A percentile compares a stretch with the other conserved stretches of the same genome.
phyloP scores from a whole-genome alignment of 768 basidiomycete species.

The Phylloporus sp. region DNA sequence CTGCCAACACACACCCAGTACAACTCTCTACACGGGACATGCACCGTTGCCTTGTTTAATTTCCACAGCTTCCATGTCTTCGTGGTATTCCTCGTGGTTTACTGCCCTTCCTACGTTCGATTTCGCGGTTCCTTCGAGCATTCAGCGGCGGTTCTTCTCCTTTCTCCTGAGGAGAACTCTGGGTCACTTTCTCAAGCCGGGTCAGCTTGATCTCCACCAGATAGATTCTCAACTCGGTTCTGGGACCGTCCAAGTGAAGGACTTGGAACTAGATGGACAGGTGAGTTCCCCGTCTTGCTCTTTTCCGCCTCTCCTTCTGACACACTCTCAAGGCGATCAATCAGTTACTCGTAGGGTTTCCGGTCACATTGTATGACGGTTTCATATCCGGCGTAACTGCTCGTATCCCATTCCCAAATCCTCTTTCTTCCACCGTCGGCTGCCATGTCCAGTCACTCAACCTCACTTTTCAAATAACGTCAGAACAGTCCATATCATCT shows the following conservation, averaged over 20 bases:
- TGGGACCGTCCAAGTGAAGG: conserved; percentile 82
- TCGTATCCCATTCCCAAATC: conserved; percentile 83
- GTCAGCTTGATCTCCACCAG: conserved; percentile 81
- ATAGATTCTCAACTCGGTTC: conserved; percentile 93
- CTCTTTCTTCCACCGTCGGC: conserved; percentile 68
- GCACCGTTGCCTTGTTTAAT: conserved; percentile 13
- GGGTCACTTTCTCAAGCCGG: conserved; percentile 84
- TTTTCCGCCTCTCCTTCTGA: conserved; percentile 12
- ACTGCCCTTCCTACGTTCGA: conserved; percentile 58
- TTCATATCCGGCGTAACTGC: conserved; percentile 71
- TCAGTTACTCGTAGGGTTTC: conserved; percentile 56
- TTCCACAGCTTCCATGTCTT: conserved; percentile 34
- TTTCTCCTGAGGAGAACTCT: conserved; percentile 81
- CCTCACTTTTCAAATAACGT: conserved; percentile 55
- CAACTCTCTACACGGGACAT: conserved; percentile 10
- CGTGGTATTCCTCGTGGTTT: conserved; percentile 59
- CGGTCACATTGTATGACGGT: conserved; percentile 66
- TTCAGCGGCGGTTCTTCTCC: conserved; percentile 87
- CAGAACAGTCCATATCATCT: conserved; percentile 14
- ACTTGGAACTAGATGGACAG: conserved; percentile 73
- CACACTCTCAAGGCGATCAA: conserved; percentile 67
- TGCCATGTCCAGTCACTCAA: conserved; percentile 65
- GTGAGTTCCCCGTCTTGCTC: conserved; percentile 41
- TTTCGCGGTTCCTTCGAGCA: conserved; percentile 60
- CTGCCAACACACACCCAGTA: not conserved